Percentiles rank a stretch among this genome's conserved stretches.
phyloP scores from a whole-genome alignment of 306 rosid genomes.

The Aeschynomene evenia region DNA sequence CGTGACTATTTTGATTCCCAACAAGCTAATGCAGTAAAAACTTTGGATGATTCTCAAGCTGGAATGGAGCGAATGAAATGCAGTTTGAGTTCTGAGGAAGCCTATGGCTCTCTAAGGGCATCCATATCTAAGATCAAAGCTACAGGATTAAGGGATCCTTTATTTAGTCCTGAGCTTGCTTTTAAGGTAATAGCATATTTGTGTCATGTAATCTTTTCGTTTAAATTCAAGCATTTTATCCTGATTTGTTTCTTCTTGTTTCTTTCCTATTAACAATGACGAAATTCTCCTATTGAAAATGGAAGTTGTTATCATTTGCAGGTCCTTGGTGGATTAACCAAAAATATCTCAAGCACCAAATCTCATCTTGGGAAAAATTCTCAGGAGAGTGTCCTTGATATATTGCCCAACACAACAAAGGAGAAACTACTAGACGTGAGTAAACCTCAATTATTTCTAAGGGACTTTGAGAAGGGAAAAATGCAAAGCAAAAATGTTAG shows the following conservation, averaged over 20 bases:
- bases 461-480: constrained; percentile 22
- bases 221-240: background rate
- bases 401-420: constrained; percentile 65
- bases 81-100: constrained; percentile 70
- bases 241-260: constrained; percentile 20
- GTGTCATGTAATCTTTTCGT: constrained; percentile 19
- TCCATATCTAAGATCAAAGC: constrained; percentile 69
- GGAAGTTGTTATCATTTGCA: constrained; percentile 31
- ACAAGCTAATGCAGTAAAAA: constrained; percentile 82
- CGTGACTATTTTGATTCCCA: constrained; percentile 96
- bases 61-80: constrained; percentile 60
- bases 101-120: constrained; percentile 64
- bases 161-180: constrained; percentile 71
- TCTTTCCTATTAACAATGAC: background rate
- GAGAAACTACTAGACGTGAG: constrained; percentile 90
- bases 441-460: constrained; percentile 24
- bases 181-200: constrained; percentile 51
- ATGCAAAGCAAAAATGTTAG: background rate
- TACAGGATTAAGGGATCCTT: constrained; percentile 65
- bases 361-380: constrained; percentile 81
- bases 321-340: constrained; percentile 85
- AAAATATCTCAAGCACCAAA: constrained; percentile 82
- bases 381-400: constrained; percentile 75
- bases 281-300: constrained; percentile 17
- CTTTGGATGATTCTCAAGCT: constrained; percentile 66